Conservation (phyloP, 169 alveolate genomes). For the Eimeria tenella region DNA sequence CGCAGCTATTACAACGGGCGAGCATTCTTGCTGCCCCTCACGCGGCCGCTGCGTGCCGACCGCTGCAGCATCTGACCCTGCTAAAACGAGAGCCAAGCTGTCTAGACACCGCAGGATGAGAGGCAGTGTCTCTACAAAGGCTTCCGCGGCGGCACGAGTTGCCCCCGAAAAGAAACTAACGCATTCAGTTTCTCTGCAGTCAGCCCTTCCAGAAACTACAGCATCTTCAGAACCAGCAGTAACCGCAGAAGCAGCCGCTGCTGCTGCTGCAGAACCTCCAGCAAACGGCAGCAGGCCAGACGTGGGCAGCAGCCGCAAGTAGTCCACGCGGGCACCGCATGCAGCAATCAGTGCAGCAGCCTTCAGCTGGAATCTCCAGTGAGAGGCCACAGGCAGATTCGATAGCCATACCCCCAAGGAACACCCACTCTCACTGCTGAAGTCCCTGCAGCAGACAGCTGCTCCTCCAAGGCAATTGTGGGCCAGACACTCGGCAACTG, state of each 20-base stretch:
- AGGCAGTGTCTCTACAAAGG: constrained; percentile 29
- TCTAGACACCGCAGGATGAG: constrained; percentile 43
- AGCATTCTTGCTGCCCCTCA: background rate
- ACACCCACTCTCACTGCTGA: background rate
- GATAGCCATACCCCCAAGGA: background rate
- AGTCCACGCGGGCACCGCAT: constrained; percentile 10
- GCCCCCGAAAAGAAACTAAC: background rate
- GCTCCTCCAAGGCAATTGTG: background rate
- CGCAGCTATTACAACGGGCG: background rate
- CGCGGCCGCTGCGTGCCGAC: background rate
- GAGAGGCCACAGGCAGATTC: background rate
- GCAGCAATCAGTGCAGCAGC: constrained; percentile 24
- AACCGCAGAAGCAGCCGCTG: constrained; percentile 13
- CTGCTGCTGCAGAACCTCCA: constrained; percentile 58
- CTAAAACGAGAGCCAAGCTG: background rate
- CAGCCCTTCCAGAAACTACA: background rate
- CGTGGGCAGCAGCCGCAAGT: constrained; percentile 1
- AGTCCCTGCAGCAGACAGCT: background rate
- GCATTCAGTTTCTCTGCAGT: background rate
- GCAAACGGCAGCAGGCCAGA: constrained; percentile 62
- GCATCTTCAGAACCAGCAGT: background rate
- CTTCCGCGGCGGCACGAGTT: constrained; percentile 32
- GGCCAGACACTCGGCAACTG: constrained; percentile 30
- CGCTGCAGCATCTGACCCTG: background rate
- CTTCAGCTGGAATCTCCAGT: background rate